Percentiles rank a stretch among this genome's conserved stretches.
phyloP scores from a whole-genome alignment of 257 asterid species.

The Thymus mandschuricus region DNA sequence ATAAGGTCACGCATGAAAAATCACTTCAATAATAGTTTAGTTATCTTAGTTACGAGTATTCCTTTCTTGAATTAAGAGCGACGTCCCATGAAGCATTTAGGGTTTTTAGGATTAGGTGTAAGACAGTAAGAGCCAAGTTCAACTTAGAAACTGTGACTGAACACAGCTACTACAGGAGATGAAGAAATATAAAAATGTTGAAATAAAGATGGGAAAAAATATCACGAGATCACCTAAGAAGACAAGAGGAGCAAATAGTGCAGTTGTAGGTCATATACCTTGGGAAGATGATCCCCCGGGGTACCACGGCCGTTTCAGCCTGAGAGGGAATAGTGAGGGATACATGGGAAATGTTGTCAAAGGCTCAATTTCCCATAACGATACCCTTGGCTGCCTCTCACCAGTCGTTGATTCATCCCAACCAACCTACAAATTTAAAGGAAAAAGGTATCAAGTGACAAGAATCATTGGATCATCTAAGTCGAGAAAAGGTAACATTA shows the following conservation, averaged over 20 bases:
- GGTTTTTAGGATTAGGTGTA: neutral
- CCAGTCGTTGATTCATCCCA: constrained; percentile 99
- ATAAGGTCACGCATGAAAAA: too few species aligned
- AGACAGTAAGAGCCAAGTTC: neutral
- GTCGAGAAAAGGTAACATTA: neutral
- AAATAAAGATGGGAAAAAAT: neutral
- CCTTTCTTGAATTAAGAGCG: neutral
- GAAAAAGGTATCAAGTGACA: neutral
- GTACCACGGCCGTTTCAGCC: constrained; percentile 94
- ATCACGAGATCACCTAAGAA: neutral
- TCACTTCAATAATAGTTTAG: too few species aligned
- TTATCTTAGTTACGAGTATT: neutral
- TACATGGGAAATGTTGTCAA: constrained; percentile 95
- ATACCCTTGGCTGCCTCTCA: constrained; percentile 92
- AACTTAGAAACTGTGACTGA: neutral
- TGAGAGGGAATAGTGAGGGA: constrained; percentile 83
- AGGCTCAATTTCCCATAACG: constrained; percentile 97
- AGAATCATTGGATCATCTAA: neutral
- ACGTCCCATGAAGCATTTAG: neutral
- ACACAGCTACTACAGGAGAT: neutral
- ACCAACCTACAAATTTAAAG: constrained; percentile 63
- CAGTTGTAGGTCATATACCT: constrained; percentile 48
- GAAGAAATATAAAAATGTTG: neutral
- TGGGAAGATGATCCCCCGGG: constrained; percentile 87
- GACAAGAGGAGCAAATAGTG: constrained; percentile 1